A percentile compares a stretch with the other conserved stretches of the same genome.
phyloP scores from a whole-genome alignment of 2,329 filamentous ascomycete species.

The Diaporthe amygdali region DNA sequence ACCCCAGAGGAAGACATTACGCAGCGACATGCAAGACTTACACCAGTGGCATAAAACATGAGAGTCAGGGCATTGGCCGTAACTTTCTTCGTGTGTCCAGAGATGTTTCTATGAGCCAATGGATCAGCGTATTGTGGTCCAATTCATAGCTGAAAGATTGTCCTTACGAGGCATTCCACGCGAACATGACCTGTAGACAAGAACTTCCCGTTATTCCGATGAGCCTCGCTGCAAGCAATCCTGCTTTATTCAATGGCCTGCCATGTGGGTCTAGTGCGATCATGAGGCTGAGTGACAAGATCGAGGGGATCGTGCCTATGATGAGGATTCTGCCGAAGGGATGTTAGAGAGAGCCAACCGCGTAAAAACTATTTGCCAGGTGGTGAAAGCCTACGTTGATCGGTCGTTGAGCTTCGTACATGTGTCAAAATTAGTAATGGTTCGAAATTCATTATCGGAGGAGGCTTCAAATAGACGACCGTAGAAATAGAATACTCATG shows the following conservation, averaged over 20 bases:
- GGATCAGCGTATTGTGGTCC: background rate
- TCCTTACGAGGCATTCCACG: conserved; percentile 31
- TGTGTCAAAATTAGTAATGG: background rate
- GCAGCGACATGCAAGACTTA: background rate
- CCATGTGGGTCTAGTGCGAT: conserved; percentile 27
- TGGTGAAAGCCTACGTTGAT: background rate
- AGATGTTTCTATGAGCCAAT: conserved; percentile 29
- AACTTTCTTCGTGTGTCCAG: conserved; percentile 37
- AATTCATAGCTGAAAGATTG: background rate
- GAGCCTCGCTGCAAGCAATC: conserved; percentile 28
- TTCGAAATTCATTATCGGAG: too few species aligned
- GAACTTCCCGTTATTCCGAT: conserved; percentile 31
- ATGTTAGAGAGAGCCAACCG: background rate
- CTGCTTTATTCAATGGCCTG: background rate
- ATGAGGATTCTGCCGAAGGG: background rate
- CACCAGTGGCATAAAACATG: background rate
- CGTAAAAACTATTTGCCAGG: background rate
- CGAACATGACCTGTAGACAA: background rate
- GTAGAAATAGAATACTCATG: background rate
- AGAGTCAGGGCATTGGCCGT: conserved; percentile 31
- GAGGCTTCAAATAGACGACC: background rate
- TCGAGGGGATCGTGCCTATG: background rate
- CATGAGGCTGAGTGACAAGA: conserved; percentile 24
- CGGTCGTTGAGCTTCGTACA: background rate
- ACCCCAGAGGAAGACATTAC: background rate